Evolutionary conservation across 1,139 yeast species (phyloP), one percentile per base, ranked within the genome.

Genomic region (Debaryomyces sp.): DNA sequence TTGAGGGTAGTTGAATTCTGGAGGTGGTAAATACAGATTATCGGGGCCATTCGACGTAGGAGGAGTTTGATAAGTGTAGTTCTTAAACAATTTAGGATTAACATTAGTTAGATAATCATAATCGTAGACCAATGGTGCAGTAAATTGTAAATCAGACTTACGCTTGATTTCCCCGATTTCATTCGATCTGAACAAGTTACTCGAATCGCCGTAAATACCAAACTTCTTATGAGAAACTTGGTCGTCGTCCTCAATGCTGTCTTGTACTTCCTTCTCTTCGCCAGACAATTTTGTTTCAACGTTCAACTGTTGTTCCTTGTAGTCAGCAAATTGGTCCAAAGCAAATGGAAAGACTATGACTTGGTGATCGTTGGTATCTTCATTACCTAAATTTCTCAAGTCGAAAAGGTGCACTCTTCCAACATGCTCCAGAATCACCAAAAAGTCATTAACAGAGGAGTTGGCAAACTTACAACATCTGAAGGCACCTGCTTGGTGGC

Each of bases 331-430:
- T 54, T 75, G 78, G 50, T 74, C 77, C 53, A 75, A 66, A 7
- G 78, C 78, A 56, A 64, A 66, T 7, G 81, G 81, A 26, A 75
- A 72, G 22, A 86, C 77, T 18, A 90, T 75, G 32, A 91, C 90
- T 62, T 89, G 96, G 60, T 89, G 96, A 57, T 65, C 63, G 45
- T 59, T 53, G n/a, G 57, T 55, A 44, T 55, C 58, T 17, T 61
- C 59, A 39, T 85, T 82, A 53, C 76, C 73, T 58, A 84, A 79
- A 58, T 85, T 82, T 50, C 96, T 77, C 41, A 90, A 76, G 64
- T 91, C 97, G 23, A 91, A 73, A 46, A 90, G 73, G 67, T 91
- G 97, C 2, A 91, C 89, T 48, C 96, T 73, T 0, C 96, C 96
- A 50, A 84, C 88, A 60, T 91, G 96, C 63, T 91, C 97, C 47